Evolutionary conservation across 192 early-diverging fungal genomes (phyloP), one percentile per base, ranked within the genome.

Genomic region (Coemansia sp.): DNA sequence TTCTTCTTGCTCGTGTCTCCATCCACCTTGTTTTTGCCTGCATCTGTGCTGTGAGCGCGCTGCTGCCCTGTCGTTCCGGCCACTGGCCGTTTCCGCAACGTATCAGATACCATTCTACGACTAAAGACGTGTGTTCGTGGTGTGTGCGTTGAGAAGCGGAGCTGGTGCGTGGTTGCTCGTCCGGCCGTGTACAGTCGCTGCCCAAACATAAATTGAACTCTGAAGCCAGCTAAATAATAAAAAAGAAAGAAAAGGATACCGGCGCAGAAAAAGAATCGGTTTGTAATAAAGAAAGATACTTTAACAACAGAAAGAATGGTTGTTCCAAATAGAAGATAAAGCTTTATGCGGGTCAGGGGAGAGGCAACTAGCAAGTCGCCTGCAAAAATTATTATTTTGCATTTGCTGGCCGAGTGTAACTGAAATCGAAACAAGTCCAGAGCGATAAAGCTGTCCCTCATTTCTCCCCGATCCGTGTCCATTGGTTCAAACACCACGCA

Each of bases 1-100:
- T 32, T 24, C 10, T 60, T 56, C 43, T 64, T 59, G 9, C 24
- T 8, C 15, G 21, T 17, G 1, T 37, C 39, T 2, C 25, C 38
- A 10, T 21, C 24, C 7, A 35, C 32, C 32, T 35, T 35, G 4
- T 38, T 43, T 17, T 57, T 57, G n/a, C 35, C 29, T 6, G 29
- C n/a, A 6, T 32, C 56, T 17, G 15, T 15, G 56, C 12, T 57
- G 6, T 21, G 2, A n/a, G 10, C 21, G 54, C 54, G 54, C 27
- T 56, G 56, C 25, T 57, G 56, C 29, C n/a, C 25, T 61, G 15
- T 53, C 17, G 27, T 12, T 12, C 32, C 32, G 9, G 15, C 23
- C 17, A 15, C 43, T 45, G 43, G 24, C 27, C 59, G 43, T 50
- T 60, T 60, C 39, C 47, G 39, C 14, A 60, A 8, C 8, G 54